Evolutionary conservation across 495 filamentous ascomycete genomes (phyloP).

Genomic region (Lepraria neglecta): DNA sequence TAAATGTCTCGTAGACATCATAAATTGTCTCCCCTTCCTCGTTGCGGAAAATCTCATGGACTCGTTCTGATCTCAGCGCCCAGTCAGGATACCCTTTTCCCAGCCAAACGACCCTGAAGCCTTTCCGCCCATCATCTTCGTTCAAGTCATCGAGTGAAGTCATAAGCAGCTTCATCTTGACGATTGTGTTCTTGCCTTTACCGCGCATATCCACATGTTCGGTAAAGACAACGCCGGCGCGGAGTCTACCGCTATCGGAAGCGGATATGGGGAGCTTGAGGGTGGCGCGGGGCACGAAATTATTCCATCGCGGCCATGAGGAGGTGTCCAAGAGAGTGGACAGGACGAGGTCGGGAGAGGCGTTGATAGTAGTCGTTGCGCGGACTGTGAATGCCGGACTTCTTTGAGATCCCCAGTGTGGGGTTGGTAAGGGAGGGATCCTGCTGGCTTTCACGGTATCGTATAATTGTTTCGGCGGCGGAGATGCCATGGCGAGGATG

Average conservation of each 20-base stretch:
- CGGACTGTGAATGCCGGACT: constrained; percentile 23
- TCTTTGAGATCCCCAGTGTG: constrained; percentile 23
- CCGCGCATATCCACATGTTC: constrained; percentile 27
- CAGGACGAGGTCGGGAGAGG: constrained; percentile 16
- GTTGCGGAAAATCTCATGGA: constrained; percentile 25
- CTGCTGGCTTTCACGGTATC: background rate
- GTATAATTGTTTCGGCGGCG: background rate
- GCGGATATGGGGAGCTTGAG: background rate
- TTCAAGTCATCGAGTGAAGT: constrained; percentile 19
- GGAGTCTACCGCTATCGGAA: background rate
- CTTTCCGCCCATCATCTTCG: constrained; percentile 9
- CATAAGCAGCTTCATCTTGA: constrained; percentile 23
- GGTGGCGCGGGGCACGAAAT: constrained; percentile 23
- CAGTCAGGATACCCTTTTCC: constrained; percentile 24
- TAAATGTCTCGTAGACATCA: constrained; percentile 28
- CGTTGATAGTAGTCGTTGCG: constrained; percentile 19
- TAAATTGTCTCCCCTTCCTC: constrained; percentile 20
- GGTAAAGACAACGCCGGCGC: constrained; percentile 15
- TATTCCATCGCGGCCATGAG: constrained; percentile 28
- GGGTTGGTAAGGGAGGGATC: constrained; percentile 24
- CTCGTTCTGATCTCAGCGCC: constrained; percentile 27
- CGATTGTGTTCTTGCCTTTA: constrained; percentile 6
- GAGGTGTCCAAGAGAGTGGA: constrained; percentile 20
- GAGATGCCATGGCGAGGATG: constrained; percentile 5
- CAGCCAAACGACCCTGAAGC: constrained; percentile 26